Percentiles rank a stretch among this genome's conserved stretches.
phyloP scores from a whole-genome alignment of 345 rosid species.

The Clausena lansium region DNA sequence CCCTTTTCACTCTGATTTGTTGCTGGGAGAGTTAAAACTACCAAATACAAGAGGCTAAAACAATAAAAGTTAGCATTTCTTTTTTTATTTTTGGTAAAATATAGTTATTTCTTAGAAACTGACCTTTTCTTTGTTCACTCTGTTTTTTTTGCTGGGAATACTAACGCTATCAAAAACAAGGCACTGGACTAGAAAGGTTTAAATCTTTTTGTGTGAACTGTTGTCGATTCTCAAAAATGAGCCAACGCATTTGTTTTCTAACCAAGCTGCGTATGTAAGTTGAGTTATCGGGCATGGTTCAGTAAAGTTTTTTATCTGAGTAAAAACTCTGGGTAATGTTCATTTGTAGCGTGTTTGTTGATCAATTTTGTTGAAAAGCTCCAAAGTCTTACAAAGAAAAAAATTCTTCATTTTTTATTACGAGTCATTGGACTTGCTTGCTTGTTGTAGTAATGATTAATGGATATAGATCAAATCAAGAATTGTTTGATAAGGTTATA shows the following conservation, averaged over 20 bases:
- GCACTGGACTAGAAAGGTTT: no score
- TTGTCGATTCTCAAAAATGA: background rate
- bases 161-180: background rate
- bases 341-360: constrained; percentile 9
- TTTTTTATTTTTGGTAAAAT: background rate
- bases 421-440: background rate
- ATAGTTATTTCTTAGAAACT: background rate
- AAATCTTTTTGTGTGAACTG: constrained; percentile 1
- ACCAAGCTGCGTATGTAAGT: background rate
- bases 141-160: background rate
- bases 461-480: background rate
- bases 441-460: background rate
- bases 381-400: background rate
- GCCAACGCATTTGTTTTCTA: background rate
- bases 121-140: background rate
- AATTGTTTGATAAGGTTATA: no score
- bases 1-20: background rate
- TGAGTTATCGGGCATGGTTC: background rate
- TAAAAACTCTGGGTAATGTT: background rate
- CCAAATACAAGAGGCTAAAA: background rate
- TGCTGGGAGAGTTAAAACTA: background rate
- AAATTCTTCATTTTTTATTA: background rate
- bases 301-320: background rate
- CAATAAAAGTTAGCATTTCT: background rate
- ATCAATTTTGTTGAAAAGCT: background rate